Evolutionary conservation across 2,329 filamentous ascomycete species (phyloP).

Genomic region (Aspergillus neotritici): DNA sequence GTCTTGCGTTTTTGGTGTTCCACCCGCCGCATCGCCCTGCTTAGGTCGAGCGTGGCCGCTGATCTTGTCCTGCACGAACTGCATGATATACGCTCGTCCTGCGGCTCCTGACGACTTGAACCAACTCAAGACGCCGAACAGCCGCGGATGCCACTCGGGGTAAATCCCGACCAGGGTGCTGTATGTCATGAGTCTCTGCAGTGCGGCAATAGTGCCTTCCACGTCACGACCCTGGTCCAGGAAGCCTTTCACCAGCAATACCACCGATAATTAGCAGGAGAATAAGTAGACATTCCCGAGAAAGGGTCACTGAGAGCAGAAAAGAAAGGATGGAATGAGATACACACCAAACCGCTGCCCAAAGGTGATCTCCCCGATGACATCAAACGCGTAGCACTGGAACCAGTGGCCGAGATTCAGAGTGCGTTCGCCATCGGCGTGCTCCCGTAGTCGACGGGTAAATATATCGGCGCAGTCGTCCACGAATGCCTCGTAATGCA

Average conservation of each 20-base stretch:
- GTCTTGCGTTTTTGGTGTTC: conserved; percentile 22
- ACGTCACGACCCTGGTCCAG: conserved; percentile 45
- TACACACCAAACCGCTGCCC: conserved; percentile 24
- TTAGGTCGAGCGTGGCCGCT: conserved; percentile 16
- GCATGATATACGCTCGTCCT: conserved; percentile 29
- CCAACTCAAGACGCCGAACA: conserved; percentile 28
- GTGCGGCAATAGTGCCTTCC: conserved; percentile 36
- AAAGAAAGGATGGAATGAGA: background rate
- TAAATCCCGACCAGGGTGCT: conserved; percentile 41
- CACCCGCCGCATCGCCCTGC: background rate
- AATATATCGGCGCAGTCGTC: conserved; percentile 45
- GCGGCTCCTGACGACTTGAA: conserved; percentile 27
- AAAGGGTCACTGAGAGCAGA: no score
- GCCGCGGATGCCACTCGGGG: conserved; percentile 32
- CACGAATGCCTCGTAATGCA: conserved; percentile 47
- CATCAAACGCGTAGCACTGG: conserved; percentile 35
- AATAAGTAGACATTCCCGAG: no score
- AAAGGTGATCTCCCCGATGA: conserved; percentile 49
- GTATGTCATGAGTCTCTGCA: conserved; percentile 35
- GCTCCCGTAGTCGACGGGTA: conserved; percentile 32
- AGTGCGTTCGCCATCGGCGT: conserved; percentile 21
- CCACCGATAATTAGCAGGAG: no score
- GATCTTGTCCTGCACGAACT: conserved; percentile 31
- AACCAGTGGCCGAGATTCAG: conserved; percentile 40
- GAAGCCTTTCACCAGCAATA: conserved; percentile 37